Evolutionary conservation across 1,284 basidiomycete genomes (phyloP).

Genomic region (Heliocybe sulcata): DNA sequence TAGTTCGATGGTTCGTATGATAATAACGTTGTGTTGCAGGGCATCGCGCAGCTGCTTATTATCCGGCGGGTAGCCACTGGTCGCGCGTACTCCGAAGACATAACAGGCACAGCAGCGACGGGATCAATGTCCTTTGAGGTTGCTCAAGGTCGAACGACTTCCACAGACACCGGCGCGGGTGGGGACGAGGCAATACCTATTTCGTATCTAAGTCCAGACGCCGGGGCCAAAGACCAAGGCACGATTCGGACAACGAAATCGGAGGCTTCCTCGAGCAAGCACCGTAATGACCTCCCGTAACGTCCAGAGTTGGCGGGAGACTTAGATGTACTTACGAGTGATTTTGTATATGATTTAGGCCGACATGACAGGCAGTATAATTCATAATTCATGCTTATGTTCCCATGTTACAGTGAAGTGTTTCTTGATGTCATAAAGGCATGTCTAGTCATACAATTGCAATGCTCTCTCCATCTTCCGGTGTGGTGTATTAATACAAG

Average conservation of each 20-base stretch:
- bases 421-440: background rate
- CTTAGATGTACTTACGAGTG: background rate
- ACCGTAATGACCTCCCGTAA: background rate
- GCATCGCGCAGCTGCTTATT: slow-evolving; percentile 20
- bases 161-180: background rate
- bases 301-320: background rate
- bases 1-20: background rate
- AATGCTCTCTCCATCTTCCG: background rate
- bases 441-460: background rate
- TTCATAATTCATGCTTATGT: background rate
- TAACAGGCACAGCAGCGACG: background rate
- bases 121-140: background rate
- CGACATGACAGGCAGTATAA: background rate
- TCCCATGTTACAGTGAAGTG: background rate
- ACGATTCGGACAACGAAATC: background rate
- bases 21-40: slow-evolving; percentile 10
- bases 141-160: background rate
- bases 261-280: background rate
- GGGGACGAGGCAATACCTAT: background rate
- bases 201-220: background rate
- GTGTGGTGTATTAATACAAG: background rate
- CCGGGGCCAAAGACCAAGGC: background rate
- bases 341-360: background rate
- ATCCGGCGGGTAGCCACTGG: slow-evolving; percentile 20
- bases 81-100: slow-evolving; percentile 4